Evolutionary conservation across 1,284 basidiomycete species (phyloP), one percentile per base, ranked within the genome.

Genomic region (Chiua sp.): DNA sequence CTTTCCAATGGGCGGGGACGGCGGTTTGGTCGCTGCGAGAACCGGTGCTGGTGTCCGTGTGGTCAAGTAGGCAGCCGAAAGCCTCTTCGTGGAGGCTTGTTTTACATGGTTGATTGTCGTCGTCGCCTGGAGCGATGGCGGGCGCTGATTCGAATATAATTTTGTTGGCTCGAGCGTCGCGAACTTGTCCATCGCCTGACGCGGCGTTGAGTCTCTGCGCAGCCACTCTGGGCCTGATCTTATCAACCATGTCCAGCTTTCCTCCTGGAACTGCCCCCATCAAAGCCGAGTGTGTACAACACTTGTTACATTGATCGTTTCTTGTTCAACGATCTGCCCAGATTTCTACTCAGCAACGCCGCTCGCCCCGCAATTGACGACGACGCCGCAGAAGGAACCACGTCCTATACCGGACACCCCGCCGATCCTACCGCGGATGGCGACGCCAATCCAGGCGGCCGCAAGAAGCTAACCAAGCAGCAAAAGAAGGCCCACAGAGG

Each of bases 401-500:
- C 84, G 0, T 79, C 78, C 22, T 79, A 78, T 64, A 59, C 66
- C 56, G 77, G 64, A 50, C 71, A 63, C 51, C 63, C 58, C 52
- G 63, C 60, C 56, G 66, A 65, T 32, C 55, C 57, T 37, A 65
- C 61, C 16, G 60, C 68, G 16, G 67, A 72, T 20, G 72, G 64
- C 50, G 75, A 71, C 52, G 61, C 63, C 60, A 55, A 76, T 74
- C 42, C 75, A 76, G 72, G 74, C 32, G 68, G 74, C 48, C 73
- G 80, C 39, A 79, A 80, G 67, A 83, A 82, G 59, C 77, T 81
- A 51, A 78, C 78, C 16, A 85, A 82, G 64, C 80, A 83, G 54
- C 85, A 92, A 73, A 90, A 87, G 75, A 92, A 92, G 72, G 85
- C 86, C 39, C 83, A 85, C 61, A 79, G 84, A 42, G 93, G 93